A percentile compares a stretch with the other conserved stretches of the same genome.
phyloP scores from a whole-genome alignment of 2,329 filamentous ascomycete genomes.

The Tolypocladium paradoxum region DNA sequence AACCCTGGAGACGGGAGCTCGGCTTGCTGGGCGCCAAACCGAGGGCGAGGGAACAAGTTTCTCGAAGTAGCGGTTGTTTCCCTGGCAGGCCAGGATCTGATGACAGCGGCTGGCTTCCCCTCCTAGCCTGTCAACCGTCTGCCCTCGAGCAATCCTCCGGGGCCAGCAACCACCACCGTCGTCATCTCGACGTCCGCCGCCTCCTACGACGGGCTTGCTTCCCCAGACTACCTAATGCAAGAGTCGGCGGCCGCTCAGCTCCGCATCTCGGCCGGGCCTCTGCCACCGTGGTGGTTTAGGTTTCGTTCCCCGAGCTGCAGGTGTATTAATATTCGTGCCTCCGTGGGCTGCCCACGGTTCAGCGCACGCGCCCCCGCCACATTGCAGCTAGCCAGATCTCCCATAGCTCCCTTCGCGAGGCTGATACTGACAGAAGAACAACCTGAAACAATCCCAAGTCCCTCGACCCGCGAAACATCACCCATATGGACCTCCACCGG shows the following conservation, averaged over 20 bases:
- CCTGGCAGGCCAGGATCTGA: background rate
- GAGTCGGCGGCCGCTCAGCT: background rate
- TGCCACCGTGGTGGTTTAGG: background rate
- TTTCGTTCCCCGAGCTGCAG: background rate
- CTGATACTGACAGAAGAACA: slow-evolving; percentile 7
- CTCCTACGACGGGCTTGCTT: background rate
- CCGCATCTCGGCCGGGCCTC: no score
- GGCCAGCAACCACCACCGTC: background rate
- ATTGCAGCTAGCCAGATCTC: slow-evolving; percentile 3
- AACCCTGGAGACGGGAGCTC: background rate
- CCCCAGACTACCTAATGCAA: background rate
- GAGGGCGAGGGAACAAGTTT: background rate
- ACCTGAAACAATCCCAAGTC: slow-evolving; percentile 9
- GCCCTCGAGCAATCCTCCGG: background rate
- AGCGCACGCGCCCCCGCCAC: slow-evolving; percentile 2
- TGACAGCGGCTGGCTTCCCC: background rate
- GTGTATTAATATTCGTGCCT: background rate
- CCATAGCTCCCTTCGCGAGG: slow-evolving; percentile 6
- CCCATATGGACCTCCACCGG: background rate
- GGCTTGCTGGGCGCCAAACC: background rate
- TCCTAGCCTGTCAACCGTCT: background rate
- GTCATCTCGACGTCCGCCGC: background rate
- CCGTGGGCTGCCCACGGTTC: background rate
- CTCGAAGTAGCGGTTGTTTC: background rate
- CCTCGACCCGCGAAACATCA: slow-evolving; percentile 4